Base-by-base conservation (phyloP, 371 early-diverging fungal species). In the Enteropsectra breve region DNA sequence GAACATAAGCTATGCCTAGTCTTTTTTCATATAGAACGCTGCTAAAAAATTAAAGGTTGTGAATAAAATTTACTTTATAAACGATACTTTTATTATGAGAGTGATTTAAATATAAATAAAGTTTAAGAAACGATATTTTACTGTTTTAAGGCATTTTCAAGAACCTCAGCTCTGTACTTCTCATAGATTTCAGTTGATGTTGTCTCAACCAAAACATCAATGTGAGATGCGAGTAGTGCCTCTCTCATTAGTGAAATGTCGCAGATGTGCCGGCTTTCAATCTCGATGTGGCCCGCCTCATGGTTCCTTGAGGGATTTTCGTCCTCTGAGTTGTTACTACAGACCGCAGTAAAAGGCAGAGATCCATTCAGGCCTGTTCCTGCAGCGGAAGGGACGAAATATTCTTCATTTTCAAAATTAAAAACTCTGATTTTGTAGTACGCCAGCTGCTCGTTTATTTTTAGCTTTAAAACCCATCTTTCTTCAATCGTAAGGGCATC, bases 101-200 rank as follows among this genome's bases (percentile, higher is more conserved):
- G n/a, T n/a, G n/a, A n/a, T n/a, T n/a, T n/a, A n/a, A n/a, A n/a
- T n/a, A n/a, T n/a, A n/a, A n/a, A n/a, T n/a, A n/a, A n/a, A n/a
- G n/a, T n/a, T n/a, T n/a, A n/a, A n/a, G n/a, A n/a, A n/a, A n/a
- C n/a, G n/a, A n/a, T n/a, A n/a, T 48, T 49, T 61, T 49, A 47
- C 49, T 61, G 4, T 5, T 49, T 15, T 47, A 48, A 21, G 6
- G 30, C 32, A 32, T 4, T n/a, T 48, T 73, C 73, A 0, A 80
- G 57, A 24, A 74, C 75, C 6, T 49, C 48, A 29, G 63, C 56
- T 45, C 80, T 69, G 50, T 77, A 80, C 5, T 60, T 66, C 52
- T 80, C 80, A 66, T 80, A 80, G 4, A 80, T 69, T 26, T 74
- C 76, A 46, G 40, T 50, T 33, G 49, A 66, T 26, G 80, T 80